A percentile compares a stretch with the other conserved stretches of the same genome.
These are phyloP conservation scores for Zygosaccharomyces sapae DNA, from an alignment of 1,139 yeast genomes.

Conservation along the genomic window DNA sequence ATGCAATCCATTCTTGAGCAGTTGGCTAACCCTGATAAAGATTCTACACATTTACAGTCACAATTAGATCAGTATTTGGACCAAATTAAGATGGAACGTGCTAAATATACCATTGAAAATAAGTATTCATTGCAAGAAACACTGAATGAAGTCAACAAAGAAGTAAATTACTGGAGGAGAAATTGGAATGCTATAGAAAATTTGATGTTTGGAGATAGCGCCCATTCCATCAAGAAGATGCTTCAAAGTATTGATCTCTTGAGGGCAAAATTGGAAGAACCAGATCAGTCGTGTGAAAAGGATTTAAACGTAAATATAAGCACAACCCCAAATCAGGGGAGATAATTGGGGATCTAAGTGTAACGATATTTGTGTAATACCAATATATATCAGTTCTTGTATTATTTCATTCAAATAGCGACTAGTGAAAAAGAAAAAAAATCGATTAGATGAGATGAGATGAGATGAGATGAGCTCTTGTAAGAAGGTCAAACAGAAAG, in stretches of 20 bases:
- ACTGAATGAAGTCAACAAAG: conserved; percentile 23
- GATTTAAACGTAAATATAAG: background rate
- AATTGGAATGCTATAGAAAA: conserved; percentile 33
- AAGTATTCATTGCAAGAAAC: conserved; percentile 28
- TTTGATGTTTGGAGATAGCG: conserved; percentile 33
- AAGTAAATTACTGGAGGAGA: conserved; percentile 32
- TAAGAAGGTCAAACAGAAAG: background rate
- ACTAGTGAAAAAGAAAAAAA: conserved; percentile 1
- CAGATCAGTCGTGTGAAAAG: background rate
- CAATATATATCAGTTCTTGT: background rate
- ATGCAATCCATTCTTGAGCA: conserved; percentile 23
- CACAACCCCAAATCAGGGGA: background rate
- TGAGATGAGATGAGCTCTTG: background rate
- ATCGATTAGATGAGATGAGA: background rate
- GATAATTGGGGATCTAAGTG: background rate
- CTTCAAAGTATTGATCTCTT: conserved; percentile 23
- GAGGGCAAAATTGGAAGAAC: conserved; percentile 9
- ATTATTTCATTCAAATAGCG: background rate
- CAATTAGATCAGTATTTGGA: conserved; percentile 27
- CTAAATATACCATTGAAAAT: conserved; percentile 31
- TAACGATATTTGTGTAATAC: background rate
- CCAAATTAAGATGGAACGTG: conserved; percentile 31
- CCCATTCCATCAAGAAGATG: conserved; percentile 31
- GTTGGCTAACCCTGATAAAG: conserved; percentile 17
- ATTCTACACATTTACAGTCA: conserved; percentile 14